Conservation (phyloP, 441 rosid species). For the Eruca vesicaria region DNA sequence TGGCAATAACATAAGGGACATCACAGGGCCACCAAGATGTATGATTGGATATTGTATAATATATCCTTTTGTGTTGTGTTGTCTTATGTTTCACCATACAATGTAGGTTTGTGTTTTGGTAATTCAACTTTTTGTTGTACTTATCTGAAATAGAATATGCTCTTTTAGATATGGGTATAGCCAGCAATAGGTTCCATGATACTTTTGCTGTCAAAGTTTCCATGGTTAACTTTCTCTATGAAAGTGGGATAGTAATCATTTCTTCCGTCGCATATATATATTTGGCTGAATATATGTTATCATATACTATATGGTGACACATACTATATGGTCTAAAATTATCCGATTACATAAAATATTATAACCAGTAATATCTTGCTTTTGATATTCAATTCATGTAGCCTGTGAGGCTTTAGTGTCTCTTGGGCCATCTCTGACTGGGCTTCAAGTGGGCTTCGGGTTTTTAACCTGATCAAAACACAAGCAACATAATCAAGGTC, state of each 20-base stretch:
- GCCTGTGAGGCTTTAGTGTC: no score
- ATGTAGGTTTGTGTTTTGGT: constrained; percentile 16
- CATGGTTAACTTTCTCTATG: background rate
- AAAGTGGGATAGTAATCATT: background rate
- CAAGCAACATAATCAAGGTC: no score
- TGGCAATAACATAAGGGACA: constrained; percentile 12
- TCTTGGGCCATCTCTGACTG: no score
- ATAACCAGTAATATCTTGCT: no score
- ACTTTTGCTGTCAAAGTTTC: background rate
- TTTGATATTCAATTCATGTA: no score
- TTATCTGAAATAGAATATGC: background rate
- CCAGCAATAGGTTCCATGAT: background rate
- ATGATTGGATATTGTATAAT: constrained; percentile 24
- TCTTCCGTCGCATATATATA: no score
- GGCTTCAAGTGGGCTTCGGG: no score
- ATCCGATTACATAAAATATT: background rate
- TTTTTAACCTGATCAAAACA: no score
- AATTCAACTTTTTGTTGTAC: background rate
- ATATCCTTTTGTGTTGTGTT: constrained; percentile 22
- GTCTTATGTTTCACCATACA: constrained; percentile 33
- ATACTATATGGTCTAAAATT: no score
- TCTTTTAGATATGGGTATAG: background rate
- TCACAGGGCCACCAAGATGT: constrained; percentile 23
- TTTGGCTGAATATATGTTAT: background rate
- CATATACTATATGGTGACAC: no score